phyloP scores from a whole-genome alignment of 78 protist species.

The Dictyostelium firmibasis region DNA sequence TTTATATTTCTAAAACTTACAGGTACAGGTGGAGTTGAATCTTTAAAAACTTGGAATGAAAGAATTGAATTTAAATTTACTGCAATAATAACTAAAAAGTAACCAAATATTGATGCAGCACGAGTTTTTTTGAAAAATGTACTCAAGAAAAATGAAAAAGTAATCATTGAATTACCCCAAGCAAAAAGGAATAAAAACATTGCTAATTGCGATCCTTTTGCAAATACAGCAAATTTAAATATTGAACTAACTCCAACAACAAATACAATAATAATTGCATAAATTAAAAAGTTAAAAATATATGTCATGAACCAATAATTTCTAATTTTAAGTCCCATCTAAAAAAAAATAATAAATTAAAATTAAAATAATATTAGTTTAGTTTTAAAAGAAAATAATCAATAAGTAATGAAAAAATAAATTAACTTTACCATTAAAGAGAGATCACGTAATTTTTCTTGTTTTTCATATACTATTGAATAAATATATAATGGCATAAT shows the following conservation, averaged over 20 bases:
- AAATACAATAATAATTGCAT: slow-evolving; percentile 22
- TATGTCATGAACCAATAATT: slow-evolving; percentile 85
- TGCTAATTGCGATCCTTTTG: slow-evolving; percentile 17
- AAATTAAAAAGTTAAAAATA: slow-evolving; percentile 60
- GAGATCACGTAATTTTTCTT: slow-evolving; percentile 56
- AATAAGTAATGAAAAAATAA: neutral
- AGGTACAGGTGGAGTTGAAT: neutral
- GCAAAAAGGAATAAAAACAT: slow-evolving; percentile 72
- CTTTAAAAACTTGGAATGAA: neutral
- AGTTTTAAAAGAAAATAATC: neutral
- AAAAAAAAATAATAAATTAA: neutral
- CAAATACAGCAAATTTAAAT: slow-evolving; percentile 33
- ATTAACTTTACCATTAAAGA: slow-evolving; percentile 12
- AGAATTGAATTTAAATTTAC: slow-evolving; percentile 50
- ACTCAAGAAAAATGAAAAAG: slow-evolving; percentile 74
- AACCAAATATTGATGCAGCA: slow-evolving; percentile 72
- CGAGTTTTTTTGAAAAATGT: slow-evolving; percentile 56
- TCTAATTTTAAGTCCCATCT: slow-evolving; percentile 74
- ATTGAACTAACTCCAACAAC: slow-evolving; percentile 41
- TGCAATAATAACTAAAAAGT: slow-evolving; percentile 76
- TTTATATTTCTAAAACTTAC: neutral
- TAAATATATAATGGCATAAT: slow-evolving; percentile 57
- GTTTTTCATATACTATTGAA: slow-evolving; percentile 68
- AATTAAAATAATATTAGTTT: too few relatives aligned
- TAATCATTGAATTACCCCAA: slow-evolving; percentile 77